Conservation (phyloP, 2,329 filamentous ascomycete genomes). For the Ilyonectria mors-panacis region DNA sequence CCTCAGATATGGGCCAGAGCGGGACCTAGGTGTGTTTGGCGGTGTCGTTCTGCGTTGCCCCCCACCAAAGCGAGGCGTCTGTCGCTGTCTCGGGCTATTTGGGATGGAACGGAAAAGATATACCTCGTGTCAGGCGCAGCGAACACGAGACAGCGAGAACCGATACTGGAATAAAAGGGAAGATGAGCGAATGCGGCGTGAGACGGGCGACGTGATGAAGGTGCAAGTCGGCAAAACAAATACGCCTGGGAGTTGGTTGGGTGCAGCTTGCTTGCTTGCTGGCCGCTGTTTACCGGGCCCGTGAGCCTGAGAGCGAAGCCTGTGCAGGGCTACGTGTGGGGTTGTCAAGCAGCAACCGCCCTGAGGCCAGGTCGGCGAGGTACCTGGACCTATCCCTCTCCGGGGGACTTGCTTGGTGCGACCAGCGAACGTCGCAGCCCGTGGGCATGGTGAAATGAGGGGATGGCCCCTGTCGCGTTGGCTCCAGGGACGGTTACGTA, state of each 20-base stretch:
- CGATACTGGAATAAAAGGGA: conserved; percentile 6
- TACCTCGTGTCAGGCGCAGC: not conserved
- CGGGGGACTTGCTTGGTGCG: conserved; percentile 34
- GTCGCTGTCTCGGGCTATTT: conserved; percentile 2
- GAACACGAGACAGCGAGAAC: not conserved
- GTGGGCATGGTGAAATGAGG: conserved; percentile 19
- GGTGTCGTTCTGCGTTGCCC: conserved; percentile 3
- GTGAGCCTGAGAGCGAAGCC: not conserved
- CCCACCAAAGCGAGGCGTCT: conserved; percentile 3
- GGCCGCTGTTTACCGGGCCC: conserved; percentile 23
- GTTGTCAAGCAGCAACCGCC: conserved; percentile 47
- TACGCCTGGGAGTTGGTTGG: not conserved
- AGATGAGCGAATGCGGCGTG: not conserved
- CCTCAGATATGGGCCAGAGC: not conserved
- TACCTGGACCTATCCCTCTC: conserved; percentile 27
- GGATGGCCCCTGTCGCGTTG: conserved; percentile 35
- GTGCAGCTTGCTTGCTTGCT: conserved; percentile 13
- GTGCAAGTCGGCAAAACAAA: conserved; percentile 15
- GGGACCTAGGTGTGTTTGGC: not conserved
- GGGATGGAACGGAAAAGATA: not conserved
- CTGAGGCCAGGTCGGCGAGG: conserved; percentile 18
- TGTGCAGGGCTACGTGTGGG: conserved; percentile 39
- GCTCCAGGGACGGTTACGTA: conserved; percentile 5
- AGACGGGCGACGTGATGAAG: not conserved
- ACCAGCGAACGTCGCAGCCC: conserved; percentile 32